Evolutionary conservation across 139 green algal genomes (phyloP).

Genomic region (Chlorella vulgaris): DNA sequence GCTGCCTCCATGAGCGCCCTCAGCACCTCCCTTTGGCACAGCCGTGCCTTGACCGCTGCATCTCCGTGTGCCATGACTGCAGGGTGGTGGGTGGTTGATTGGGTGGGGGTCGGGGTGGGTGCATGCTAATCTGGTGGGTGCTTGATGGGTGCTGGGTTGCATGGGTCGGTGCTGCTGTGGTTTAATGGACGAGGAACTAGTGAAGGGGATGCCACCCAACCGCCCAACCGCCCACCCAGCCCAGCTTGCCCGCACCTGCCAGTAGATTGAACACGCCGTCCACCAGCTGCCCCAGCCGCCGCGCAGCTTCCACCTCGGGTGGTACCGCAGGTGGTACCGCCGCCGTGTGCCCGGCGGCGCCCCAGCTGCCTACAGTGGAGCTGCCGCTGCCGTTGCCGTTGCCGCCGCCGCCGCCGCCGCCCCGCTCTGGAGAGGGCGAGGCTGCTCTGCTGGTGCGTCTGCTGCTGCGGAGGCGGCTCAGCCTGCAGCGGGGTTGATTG

Average conservation of each 20-base stretch:
- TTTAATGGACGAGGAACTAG: background rate
- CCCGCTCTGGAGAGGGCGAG: background rate
- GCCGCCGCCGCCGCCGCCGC: background rate
- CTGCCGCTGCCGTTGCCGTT: too few species aligned
- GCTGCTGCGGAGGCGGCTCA: constrained; percentile 17
- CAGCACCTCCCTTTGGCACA: constrained; percentile 47
- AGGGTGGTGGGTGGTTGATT: background rate
- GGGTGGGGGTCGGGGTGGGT: background rate
- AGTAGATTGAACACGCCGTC: constrained; percentile 33
- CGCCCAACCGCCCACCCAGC: too few species aligned
- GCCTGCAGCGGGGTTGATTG: background rate
- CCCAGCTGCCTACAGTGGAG: background rate
- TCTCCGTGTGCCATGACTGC: constrained; percentile 54
- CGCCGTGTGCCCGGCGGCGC: background rate
- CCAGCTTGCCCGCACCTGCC: constrained; percentile 16
- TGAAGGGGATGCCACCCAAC: background rate
- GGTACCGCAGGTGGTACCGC: background rate
- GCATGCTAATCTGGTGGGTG: background rate
- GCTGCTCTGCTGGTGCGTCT: background rate
- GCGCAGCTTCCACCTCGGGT: constrained; percentile 1
- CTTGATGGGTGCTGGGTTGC: background rate
- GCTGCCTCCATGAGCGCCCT: constrained; percentile 11
- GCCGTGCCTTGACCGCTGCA: constrained; percentile 68
- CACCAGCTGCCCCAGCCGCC: constrained; percentile 17
- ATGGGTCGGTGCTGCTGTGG: background rate